A percentile compares a stretch with the other conserved stretches of the same genome.
These are phyloP conservation scores for Solanum ossicruentum DNA, from an alignment of 257 asterid species.

Conservation along the genomic window DNA sequence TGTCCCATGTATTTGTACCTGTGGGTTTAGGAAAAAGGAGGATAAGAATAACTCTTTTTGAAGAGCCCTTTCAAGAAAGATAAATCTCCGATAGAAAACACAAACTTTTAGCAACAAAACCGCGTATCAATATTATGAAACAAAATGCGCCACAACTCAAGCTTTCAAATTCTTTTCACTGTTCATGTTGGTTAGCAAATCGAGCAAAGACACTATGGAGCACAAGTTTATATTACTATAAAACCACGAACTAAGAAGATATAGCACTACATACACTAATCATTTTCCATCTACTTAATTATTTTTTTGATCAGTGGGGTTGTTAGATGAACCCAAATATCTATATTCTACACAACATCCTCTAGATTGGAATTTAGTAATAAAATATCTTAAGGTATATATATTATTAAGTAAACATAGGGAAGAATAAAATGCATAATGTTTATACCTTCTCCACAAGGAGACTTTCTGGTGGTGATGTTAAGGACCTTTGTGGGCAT, in stretches of 20 bases:
- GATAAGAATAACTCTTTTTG: neutral
- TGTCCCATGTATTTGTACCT: neutral
- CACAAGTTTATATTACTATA: neutral
- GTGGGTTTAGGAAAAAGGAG: neutral
- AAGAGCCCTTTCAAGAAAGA: neutral
- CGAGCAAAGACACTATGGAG: neutral
- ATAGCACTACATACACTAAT: neutral
- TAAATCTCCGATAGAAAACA: neutral
- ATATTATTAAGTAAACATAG: neutral
- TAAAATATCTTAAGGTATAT: neutral
- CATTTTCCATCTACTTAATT: neutral
- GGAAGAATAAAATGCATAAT: neutral
- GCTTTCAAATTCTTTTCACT: neutral
- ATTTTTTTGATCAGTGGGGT: neutral
- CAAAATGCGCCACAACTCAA: neutral
- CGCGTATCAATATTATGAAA: no score
- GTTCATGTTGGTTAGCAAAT: neutral
- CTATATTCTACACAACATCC: neutral
- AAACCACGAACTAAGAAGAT: neutral
- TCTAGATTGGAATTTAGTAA: neutral
- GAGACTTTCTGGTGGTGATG: conserved; percentile 65
- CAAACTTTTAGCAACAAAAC: neutral
- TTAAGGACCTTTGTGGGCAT: conserved; percentile 61
- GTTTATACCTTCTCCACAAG: conserved; percentile 51
- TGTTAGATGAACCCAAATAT: neutral